Conservation (phyloP, 129 eudicot species). For the Centrapalus pauciflorus region DNA sequence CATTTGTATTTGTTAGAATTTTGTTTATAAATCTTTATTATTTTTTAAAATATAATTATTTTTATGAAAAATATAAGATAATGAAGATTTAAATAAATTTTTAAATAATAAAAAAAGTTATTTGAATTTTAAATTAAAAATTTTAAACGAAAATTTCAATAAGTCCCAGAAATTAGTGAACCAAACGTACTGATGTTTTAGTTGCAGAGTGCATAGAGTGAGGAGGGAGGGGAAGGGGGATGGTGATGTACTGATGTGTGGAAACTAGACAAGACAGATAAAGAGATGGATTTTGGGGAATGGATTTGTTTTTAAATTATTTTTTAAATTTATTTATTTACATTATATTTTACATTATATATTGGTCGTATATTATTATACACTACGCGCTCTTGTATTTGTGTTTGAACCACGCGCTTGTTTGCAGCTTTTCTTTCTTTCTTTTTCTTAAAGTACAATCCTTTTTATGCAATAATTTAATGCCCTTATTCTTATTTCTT, state of each 20-base stretch:
- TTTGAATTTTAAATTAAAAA: too few species aligned
- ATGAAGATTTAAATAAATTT: too few species aligned
- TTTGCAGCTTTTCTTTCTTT: constrained; percentile 36
- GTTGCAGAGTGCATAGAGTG: constrained; percentile 9
- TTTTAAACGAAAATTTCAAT: too few species aligned
- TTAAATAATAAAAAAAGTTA: too few species aligned
- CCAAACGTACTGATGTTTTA: too few species aligned
- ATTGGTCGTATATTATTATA: not conserved
- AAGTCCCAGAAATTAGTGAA: too few species aligned
- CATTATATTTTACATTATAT: too few species aligned
- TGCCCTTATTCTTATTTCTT: not conserved
- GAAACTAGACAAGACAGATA: constrained; percentile 29
- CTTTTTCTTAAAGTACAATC: constrained; percentile 23
- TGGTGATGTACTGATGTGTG: constrained; percentile 18
- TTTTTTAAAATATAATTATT: too few species aligned
- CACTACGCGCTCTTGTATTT: constrained; percentile 22
- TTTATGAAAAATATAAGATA: too few species aligned
- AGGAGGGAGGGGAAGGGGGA: not conserved
- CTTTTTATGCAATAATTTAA: constrained; percentile 29
- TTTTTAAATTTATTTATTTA: too few species aligned
- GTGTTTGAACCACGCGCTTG: constrained; percentile 18
- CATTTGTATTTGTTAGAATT: too few species aligned
- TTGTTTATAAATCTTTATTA: too few species aligned
- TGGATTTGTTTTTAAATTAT: not conserved
- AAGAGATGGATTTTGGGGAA: constrained; percentile 21